Base-by-base conservation (phyloP, 169 alveolate species). In the Cryptosporidium canis region DNA sequence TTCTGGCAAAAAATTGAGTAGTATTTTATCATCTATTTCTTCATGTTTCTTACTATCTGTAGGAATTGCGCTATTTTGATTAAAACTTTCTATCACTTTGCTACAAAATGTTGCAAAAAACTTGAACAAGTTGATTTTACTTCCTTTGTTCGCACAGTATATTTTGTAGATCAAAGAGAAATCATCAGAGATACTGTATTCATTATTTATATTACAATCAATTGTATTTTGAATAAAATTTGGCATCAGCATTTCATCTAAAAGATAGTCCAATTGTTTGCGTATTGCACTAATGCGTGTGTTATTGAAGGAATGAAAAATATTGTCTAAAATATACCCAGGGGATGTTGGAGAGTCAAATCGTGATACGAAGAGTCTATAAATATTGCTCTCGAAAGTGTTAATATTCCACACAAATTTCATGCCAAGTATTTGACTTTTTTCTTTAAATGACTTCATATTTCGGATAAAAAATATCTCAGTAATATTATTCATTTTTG, bases 171-270 rank as follows among this genome's bases (percentile, higher is more conserved):
- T 33, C 3, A 29, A 11, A 3, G 66, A 48, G 33, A 35, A 70
- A 16, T 70, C 68, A 35, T 33, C 67, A 1, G 35, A 1, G 35
- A 55, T 7, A 1, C 24, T 27, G 11, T 70, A 14, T 24, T 31
- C 45, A 14, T 44, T 35, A 37, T 51, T 27, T 14, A 14, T 11
- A 11, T 48, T 3, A n/a, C 21, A n/a, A 24, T 55, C 5, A 7
- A 70, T 33, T 70, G 45, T 70, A 12, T 70, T 41, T 14, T 31
- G 14, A 35, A n/a, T 24, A 29, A 35, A 51, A 70, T 47, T 2
- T 12, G 84, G 84, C 16, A 18, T 70, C 3, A 70, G 21, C 2
- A 18, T 48, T 70, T 70, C 67, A 16, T 70, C 84, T 7, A 70
- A 47, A 70, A 47, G 39, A 31, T 33, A 47, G 3, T 70, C 84